These are phyloP conservation scores for Stereocaulon alpinum DNA, from an alignment of 495 filamentous ascomycete genomes.

Conservation along the genomic window DNA sequence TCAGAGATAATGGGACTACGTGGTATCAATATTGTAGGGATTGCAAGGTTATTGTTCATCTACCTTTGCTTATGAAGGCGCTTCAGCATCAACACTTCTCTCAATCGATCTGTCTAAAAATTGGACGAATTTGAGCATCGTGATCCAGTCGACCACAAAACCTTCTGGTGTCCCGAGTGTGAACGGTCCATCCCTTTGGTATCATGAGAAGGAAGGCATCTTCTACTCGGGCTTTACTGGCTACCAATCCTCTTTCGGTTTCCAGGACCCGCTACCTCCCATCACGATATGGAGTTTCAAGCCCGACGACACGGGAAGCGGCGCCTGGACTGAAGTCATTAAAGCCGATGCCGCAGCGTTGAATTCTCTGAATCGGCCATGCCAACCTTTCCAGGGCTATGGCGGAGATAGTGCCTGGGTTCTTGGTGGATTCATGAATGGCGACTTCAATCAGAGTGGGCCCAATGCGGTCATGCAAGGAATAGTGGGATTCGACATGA, in stretches of 20 bases:
- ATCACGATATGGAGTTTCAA: slow-evolving; percentile 14
- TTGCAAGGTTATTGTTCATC: background rate
- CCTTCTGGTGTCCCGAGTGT: slow-evolving; percentile 3
- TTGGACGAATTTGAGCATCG: slow-evolving; percentile 6
- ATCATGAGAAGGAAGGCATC: slow-evolving; percentile 3
- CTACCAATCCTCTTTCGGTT: background rate
- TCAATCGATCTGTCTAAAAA: slow-evolving; percentile 16
- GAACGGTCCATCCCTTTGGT: slow-evolving; percentile 1
- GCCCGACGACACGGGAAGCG: slow-evolving; percentile 11
- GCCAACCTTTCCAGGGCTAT: background rate
- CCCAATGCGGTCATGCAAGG: background rate
- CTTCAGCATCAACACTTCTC: slow-evolving; percentile 7
- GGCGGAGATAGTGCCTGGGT: background rate
- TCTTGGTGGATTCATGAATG: slow-evolving; percentile 2
- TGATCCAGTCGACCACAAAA: slow-evolving; percentile 1
- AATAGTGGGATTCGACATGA: slow-evolving; percentile 6
- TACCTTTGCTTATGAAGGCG: background rate
- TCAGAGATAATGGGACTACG: background rate
- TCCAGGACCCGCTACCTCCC: background rate
- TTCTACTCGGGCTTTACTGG: slow-evolving; percentile 15
- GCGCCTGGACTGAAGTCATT: background rate
- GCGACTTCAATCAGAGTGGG: background rate
- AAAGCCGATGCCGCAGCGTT: background rate
- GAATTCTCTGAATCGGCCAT: background rate
- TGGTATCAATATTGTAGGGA: background rate